A percentile compares a stretch with the other conserved stretches of the same genome.
phyloP scores from a whole-genome alignment of 805 yeast species.

The Spathaspora gorwiae region DNA sequence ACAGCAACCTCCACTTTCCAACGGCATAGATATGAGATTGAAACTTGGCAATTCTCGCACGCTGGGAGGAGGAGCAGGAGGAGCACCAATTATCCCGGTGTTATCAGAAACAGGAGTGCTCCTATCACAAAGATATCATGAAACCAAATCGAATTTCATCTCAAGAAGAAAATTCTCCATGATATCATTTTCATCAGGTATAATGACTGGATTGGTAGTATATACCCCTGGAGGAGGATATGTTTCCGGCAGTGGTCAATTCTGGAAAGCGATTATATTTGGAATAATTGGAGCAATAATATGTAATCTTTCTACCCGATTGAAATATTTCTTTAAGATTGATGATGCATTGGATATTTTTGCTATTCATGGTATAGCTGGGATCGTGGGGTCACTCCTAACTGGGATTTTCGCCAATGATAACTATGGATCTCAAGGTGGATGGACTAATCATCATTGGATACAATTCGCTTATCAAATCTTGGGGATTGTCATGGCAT shows the following conservation, averaged over 20 bases:
- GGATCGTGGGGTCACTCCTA: conserved; percentile 35
- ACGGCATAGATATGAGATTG: background rate
- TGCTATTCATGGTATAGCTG: conserved; percentile 42
- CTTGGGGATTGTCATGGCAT: conserved; percentile 31
- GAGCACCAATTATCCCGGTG: background rate
- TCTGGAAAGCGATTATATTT: conserved; percentile 38
- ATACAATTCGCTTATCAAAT: conserved; percentile 37
- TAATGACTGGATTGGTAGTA: conserved; percentile 39
- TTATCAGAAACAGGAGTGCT: conserved; percentile 14
- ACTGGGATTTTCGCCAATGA: conserved; percentile 38
- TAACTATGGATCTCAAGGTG: conserved; percentile 30
- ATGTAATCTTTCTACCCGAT: conserved; percentile 35
- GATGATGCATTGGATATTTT: conserved; percentile 42
- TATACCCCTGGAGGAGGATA: conserved; percentile 43
- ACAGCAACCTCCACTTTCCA: background rate
- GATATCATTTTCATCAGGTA: conserved; percentile 37
- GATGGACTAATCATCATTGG: conserved; percentile 40
- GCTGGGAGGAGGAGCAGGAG: background rate
- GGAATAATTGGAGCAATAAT: conserved; percentile 35
- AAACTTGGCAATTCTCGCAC: background rate
- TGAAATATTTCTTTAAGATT: conserved; percentile 33
- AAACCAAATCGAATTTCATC: conserved; percentile 11
- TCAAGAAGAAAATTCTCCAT: conserved; percentile 29
- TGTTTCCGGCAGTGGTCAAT: conserved; percentile 27
- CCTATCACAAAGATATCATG: conserved; percentile 14